Evolutionary conservation across 2,329 filamentous ascomycete species (phyloP), one percentile per base, ranked within the genome.

Genomic region (Rutstroemia sp.): DNA sequence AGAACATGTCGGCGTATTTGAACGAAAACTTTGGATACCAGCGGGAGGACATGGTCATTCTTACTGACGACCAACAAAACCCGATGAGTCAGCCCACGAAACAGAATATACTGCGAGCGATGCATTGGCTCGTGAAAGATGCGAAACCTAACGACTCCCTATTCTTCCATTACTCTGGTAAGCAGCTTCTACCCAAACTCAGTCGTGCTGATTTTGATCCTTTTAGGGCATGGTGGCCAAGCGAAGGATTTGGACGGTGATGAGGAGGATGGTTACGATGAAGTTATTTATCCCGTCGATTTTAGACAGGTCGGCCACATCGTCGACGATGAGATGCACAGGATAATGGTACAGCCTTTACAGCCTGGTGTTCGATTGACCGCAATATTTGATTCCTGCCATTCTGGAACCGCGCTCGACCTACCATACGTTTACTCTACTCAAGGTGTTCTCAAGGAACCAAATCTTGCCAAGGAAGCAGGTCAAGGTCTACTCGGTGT

Each of bases 91-190:
- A 96, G 74, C 92, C 92, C 8, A 96, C 91, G 5, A 96, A 96
- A 72, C 88, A 90, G 64, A 97, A 97, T 69, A 95, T 97, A 56
- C 73, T 97, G 39, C 83, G 92, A 53, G 92, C 92, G 30, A 97
- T 97, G 92, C 92, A 96, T 71, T 97, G 92, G 92, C 76, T 97
- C 19, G 90, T 96, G 57, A 96, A 96, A 74, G 92, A 96, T 69
- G 92, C 92, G 4, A 82, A 82, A 57, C 88, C 91, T 0, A 95
- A 96, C 69, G 92, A 97, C 70, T 95, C 92, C 4, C 79, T 97
- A 6, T 97, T 97, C 75, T 96, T 97, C 76, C 92, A 97, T 74
- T 97, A 96, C 71, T 96, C 92, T 41, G 91, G 88, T 91, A 73
- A 64, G 81, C 69, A 41, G 14, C 27, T 21, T 19, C 47, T 34